Evolutionary conservation across 208 protist genomes (phyloP).

Genomic region (Angomonas deanei): DNA sequence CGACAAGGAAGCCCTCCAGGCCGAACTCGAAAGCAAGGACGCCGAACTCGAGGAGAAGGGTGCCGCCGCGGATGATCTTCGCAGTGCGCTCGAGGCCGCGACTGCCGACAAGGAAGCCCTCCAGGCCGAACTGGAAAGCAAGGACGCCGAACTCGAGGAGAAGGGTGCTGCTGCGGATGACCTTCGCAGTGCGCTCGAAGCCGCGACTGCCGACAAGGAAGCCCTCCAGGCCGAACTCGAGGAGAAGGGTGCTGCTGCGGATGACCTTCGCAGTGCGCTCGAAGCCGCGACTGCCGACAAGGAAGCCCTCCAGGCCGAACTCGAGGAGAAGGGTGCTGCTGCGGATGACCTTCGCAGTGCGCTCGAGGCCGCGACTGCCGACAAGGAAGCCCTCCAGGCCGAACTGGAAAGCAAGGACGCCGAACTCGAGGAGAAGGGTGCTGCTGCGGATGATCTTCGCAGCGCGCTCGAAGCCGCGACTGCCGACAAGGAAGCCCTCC

Average conservation of each 20-base stretch:
- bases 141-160: neutral
- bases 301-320: neutral
- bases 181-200: too few relatives aligned
- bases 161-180: neutral
- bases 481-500: neutral
- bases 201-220: neutral
- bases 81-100: neutral
- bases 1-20: neutral
- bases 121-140: neutral
- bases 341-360: neutral
- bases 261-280: neutral
- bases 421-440: neutral
- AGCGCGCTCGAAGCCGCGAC: neutral
- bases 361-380: neutral
- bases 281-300: neutral
- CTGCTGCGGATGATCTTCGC: neutral
- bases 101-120: neutral
- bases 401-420: neutral
- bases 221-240: neutral
- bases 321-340: neutral
- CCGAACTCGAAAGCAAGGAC: neutral
- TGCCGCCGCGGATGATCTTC: neutral
- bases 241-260: neutral
- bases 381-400: neutral
- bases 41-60: neutral